Percentiles rank a stretch among this genome's conserved stretches.
Evolutionary conservation across 768 basidiomycete genomes (phyloP).

Genomic region (Phlegmacium glaucopus): DNA sequence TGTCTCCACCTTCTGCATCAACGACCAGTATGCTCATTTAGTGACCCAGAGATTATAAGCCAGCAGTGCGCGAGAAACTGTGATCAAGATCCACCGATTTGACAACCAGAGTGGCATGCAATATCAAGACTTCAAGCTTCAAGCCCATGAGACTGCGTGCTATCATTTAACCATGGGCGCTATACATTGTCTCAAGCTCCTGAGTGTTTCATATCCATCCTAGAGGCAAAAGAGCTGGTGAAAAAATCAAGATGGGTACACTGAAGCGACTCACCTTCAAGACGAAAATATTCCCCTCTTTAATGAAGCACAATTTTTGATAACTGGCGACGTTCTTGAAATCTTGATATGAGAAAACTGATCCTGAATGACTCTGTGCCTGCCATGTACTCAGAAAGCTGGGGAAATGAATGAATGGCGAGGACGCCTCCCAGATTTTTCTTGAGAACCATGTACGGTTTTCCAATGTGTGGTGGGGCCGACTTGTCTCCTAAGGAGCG

Average conservation of each 20-base stretch:
- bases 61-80: neutral
- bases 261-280: neutral
- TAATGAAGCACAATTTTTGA: neutral
- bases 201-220: neutral
- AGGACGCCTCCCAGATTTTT: neutral
- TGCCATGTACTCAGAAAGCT: neutral
- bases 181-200: neutral
- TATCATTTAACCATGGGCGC: neutral
- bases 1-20: neutral
- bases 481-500: too few relatives aligned
- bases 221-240: neutral
- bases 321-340: neutral
- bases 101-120: neutral
- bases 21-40: neutral
- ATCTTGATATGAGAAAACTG: neutral
- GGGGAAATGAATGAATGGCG: neutral
- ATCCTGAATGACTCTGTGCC: neutral
- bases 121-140: neutral
- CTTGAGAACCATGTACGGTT: neutral
- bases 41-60: neutral
- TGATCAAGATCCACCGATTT: neutral
- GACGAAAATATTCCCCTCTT: neutral
- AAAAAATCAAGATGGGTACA: neutral
- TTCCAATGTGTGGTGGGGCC: too few relatives aligned
- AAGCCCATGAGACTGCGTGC: neutral